Evolutionary conservation across 805 yeast species (phyloP).

Genomic region (Saturnispora besseyi): DNA sequence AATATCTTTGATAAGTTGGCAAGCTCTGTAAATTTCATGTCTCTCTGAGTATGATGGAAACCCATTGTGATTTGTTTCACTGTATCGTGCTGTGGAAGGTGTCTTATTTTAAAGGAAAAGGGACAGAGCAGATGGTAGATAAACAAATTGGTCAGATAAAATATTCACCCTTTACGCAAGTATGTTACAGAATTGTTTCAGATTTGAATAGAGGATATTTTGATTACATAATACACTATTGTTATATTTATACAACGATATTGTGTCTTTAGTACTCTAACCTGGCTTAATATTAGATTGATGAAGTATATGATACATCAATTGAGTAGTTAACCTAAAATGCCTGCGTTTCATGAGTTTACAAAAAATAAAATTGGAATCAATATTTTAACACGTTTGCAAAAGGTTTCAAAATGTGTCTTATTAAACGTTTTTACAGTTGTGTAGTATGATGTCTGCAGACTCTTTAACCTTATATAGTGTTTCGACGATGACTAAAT

Average conservation of each 20-base stretch:
- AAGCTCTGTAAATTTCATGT: not conserved
- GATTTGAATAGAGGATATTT: not conserved
- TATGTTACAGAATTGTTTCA: conserved; percentile 5
- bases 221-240: not conserved
- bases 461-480: no score
- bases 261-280: not conserved
- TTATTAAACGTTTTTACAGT: no score
- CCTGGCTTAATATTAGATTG: not conserved
- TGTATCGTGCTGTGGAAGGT: not conserved
- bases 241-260: not conserved
- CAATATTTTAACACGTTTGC: no score
- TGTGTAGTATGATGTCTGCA: no score
- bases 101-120: not conserved
- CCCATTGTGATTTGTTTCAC: not conserved
- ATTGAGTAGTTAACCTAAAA: no score
- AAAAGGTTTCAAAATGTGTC: no score
- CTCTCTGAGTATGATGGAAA: not conserved
- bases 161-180: not conserved
- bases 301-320: no score
- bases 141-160: not conserved
- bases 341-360: no score
- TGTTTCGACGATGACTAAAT: no score
- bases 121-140: not conserved
- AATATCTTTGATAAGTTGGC: not conserved
- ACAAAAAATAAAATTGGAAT: no score